Conservation (phyloP, 1,139 yeast species). For the Yamadazyma pseudoaaseri region DNA sequence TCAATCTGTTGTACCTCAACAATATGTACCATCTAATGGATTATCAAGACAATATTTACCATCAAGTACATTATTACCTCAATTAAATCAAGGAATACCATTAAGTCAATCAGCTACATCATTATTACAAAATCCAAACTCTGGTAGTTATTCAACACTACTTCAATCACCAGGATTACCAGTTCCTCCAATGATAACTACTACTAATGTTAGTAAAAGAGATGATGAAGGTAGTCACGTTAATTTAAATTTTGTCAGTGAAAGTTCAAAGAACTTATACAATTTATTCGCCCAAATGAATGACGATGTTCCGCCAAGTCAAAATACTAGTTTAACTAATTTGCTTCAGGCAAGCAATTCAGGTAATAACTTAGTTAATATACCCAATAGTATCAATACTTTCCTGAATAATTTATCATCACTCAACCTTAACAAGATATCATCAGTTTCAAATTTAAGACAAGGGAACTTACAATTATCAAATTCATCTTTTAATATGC, state of each 20-base stretch:
- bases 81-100: constrained; percentile 1
- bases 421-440: constrained; percentile 12
- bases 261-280: constrained; percentile 27
- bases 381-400: not conserved
- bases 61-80: constrained; percentile 1
- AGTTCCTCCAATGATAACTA: constrained; percentile 18
- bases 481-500: constrained; percentile 15
- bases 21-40: not conserved
- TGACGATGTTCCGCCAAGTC: constrained; percentile 23
- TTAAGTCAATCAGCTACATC: constrained; percentile 2
- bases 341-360: constrained; percentile 1
- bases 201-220: constrained; percentile 13
- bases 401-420: constrained; percentile 7
- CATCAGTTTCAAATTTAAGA: constrained; percentile 15
- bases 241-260: constrained; percentile 17
- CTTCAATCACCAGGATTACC: constrained; percentile 15
- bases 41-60: constrained; percentile 2
- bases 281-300: constrained; percentile 30
- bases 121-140: constrained; percentile 18
- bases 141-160: constrained; percentile 18
- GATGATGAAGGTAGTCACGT: constrained; percentile 1
- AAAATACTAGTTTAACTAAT: constrained; percentile 17
- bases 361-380: constrained; percentile 5
- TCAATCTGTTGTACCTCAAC: not conserved
- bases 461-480: constrained; percentile 14